A percentile compares a stretch with the other conserved stretches of the same genome.
These are phyloP conservation scores for Annulohypoxylon truncatum DNA, from an alignment of 2,329 filamentous ascomycete species.

Conservation along the genomic window DNA sequence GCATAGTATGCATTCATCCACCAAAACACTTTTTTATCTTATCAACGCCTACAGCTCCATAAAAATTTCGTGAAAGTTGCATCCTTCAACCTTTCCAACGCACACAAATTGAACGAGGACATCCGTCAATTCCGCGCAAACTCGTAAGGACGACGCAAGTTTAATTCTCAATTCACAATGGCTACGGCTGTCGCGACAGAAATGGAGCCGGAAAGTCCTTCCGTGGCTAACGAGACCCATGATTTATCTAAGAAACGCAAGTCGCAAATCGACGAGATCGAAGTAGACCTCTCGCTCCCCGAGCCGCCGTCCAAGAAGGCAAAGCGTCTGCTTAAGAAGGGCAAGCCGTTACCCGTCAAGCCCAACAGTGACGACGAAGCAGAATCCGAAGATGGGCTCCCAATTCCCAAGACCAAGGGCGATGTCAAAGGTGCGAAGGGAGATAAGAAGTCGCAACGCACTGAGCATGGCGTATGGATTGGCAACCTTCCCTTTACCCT, in stretches of 20 bases:
- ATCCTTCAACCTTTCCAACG: conserved; percentile 9
- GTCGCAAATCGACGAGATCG: conserved; percentile 76
- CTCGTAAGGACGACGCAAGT: background rate
- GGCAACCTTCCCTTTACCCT: conserved; percentile 91
- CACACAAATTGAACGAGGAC: background rate
- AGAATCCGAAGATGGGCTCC: conserved; percentile 51
- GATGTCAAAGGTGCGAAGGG: conserved; percentile 55
- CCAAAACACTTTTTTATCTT: conserved; percentile 46
- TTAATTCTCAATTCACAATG: conserved; percentile 27
- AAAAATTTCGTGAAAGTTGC: conserved; percentile 45
- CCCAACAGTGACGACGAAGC: conserved; percentile 56
- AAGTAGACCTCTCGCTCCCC: conserved; percentile 89
- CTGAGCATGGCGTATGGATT: conserved; percentile 91
- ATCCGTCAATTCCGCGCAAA: background rate
- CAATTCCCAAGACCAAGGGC: conserved; percentile 42
- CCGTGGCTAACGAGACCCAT: conserved; percentile 17
- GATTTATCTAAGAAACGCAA: conserved; percentile 75
- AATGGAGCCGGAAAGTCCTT: conserved; percentile 14
- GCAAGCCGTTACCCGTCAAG: conserved; percentile 67
- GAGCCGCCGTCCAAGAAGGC: conserved; percentile 97
- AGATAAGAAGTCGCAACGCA: conserved; percentile 67
- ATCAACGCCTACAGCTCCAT: conserved; percentile 49
- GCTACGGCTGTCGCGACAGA: conserved; percentile 29
- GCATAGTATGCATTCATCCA: background rate
- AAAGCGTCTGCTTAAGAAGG: conserved; percentile 88